A percentile compares a stretch with the other conserved stretches of the same genome.
Evolutionary conservation across 768 basidiomycete species (phyloP).

Genomic region (Clitopilus passeckerianus): DNA sequence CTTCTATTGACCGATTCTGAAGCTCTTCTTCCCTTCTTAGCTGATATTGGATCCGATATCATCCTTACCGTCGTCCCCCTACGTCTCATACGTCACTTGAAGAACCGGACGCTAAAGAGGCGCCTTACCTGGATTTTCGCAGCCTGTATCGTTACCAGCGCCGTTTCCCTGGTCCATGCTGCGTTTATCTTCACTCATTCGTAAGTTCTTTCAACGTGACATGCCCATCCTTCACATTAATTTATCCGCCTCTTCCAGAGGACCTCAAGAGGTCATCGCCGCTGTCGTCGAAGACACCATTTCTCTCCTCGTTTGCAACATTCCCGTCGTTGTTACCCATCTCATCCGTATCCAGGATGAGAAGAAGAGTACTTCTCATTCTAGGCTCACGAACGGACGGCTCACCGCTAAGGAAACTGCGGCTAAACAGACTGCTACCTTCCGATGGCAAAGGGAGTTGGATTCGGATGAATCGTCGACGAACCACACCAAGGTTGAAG

Average conservation of each 20-base stretch:
- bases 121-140: conserved; percentile 50
- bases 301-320: conserved; percentile 33
- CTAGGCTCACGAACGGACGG: not conserved
- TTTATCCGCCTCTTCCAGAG: conserved; percentile 6
- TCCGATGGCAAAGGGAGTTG: not conserved
- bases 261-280: conserved; percentile 25
- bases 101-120: conserved; percentile 29
- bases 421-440: not conserved
- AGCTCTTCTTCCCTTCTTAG: conserved; percentile 1
- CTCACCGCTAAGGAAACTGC: not conserved
- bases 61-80: conserved; percentile 42
- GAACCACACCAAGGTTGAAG: not conserved
- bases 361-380: not conserved
- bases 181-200: conserved; percentile 28
- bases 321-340: conserved; percentile 29
- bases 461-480: not conserved
- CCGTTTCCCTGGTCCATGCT: conserved; percentile 41
- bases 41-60: conserved; percentile 32
- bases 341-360: not conserved
- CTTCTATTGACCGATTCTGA: not conserved
- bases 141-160: conserved; percentile 44
- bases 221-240: not conserved
- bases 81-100: conserved; percentile 36
- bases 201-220: not conserved
- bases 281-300: conserved; percentile 37